Evolutionary conservation across 1,139 yeast genomes (phyloP), one percentile per base, ranked within the genome.

Genomic region (Saccharomycopsis hybrid): DNA sequence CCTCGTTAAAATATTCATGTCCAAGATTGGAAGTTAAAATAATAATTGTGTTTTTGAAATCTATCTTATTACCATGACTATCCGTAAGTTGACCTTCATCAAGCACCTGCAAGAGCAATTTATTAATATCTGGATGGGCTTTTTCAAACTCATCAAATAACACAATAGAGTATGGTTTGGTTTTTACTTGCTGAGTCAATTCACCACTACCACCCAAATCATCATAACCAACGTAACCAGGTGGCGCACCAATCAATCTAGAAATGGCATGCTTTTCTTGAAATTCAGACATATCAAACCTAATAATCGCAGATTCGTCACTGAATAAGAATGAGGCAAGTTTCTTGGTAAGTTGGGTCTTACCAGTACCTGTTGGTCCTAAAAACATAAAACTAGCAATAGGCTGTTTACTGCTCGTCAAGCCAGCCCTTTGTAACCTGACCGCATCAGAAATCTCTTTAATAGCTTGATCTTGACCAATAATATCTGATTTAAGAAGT

Each of bases 321-420:
- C 89, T 92, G 67, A 92, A 92, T 58, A 92, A 69, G 60, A 92
- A 92, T 60, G 88, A 89, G 1, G 97, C 96, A 54, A 92, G 75
- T 0, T 94, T 81, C 65, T 92, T 92, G 5, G 97, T 89, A 50
- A 92, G 74, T 64, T 90, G 97, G 0, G 98, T 92, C 66, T 92
- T 92, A 68, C 98, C 98, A 0, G 97, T 90, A 68, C 98, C 98
- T 0, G 97, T 90, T 41, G 97, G 97, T 24, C 98, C 98, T 57
- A 92, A 72, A 66, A 92, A 92, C 83, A 92, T 83, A 65, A 92
- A 92, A 51, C 95, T 85, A 1, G 97, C 97, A 61, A 90, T 90
- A 2, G 98, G 98, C 54, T 97, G 77, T 65, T 85, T 85, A 55
- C 88, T 96, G 64, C 87, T 85, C 3, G 97, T 90, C 52, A 92